These are phyloP conservation scores for Botrytis pseudocinerea DNA, from an alignment of 2,329 filamentous ascomycete genomes.

Conservation along the genomic window DNA sequence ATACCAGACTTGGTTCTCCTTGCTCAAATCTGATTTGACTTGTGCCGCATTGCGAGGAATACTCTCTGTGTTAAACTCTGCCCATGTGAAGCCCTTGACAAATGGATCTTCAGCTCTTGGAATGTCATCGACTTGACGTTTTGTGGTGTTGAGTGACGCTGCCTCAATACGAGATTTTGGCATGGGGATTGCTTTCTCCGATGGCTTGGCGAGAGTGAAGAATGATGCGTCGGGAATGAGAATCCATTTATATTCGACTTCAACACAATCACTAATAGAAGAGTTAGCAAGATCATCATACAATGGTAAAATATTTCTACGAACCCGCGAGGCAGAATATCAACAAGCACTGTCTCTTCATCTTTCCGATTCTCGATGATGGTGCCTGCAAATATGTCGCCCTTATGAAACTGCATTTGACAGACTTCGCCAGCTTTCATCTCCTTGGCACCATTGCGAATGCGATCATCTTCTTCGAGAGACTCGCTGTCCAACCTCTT, in stretches of 20 bases:
- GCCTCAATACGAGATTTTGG: slow-evolving; percentile 62
- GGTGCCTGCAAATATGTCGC: slow-evolving; percentile 87
- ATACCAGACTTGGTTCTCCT: slow-evolving; percentile 78
- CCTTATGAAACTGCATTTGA: slow-evolving; percentile 80
- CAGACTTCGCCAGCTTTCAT: slow-evolving; percentile 75
- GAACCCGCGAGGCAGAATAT: slow-evolving; percentile 82
- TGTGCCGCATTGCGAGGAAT: slow-evolving; percentile 59
- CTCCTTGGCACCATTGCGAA: slow-evolving; percentile 66
- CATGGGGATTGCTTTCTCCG: slow-evolving; percentile 69
- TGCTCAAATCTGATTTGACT: slow-evolving; percentile 69
- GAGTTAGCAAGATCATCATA: slow-evolving; percentile 45
- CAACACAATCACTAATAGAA: slow-evolving; percentile 62
- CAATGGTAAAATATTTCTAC: slow-evolving; percentile 41
- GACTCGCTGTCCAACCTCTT: slow-evolving; percentile 69
- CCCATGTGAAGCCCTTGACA: slow-evolving; percentile 69
- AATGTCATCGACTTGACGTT: slow-evolving; percentile 59
- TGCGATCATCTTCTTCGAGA: slow-evolving; percentile 68
- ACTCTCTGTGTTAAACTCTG: slow-evolving; percentile 72
- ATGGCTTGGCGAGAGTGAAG: slow-evolving; percentile 72
- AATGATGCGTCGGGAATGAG: slow-evolving; percentile 70
- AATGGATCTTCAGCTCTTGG: slow-evolving; percentile 68
- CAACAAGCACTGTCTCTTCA: slow-evolving; percentile 75
- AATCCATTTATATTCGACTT: slow-evolving; percentile 84
- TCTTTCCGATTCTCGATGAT: slow-evolving; percentile 78
- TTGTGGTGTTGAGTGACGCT: slow-evolving; percentile 66